Evolutionary conservation across 306 rosid species (phyloP), one percentile per base, ranked within the genome.

Genomic region (Alnus glutinosa): DNA sequence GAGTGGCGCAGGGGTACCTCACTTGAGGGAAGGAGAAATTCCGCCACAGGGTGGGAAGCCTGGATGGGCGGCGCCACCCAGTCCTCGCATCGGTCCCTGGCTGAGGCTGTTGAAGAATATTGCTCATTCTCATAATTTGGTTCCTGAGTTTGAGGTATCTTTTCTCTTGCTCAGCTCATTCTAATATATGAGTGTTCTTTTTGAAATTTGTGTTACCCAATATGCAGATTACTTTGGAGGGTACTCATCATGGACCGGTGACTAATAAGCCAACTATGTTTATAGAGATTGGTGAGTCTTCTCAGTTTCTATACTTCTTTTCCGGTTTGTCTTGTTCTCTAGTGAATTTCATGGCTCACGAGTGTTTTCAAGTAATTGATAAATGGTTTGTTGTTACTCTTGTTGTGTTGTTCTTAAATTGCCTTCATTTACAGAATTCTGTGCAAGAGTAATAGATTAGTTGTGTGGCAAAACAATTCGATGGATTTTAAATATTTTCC

Each of bases 1-100:
- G 52, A 49, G 52, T 49, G 52, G 63, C 76, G 84, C 78, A 90
- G 97, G 99, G 42, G 93, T 93, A 57, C 99, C 99, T 58, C 99
- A 95, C 86, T 86, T 93, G 89, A 87, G 90, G 5, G 86, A 90
- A 82, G 97, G 94, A 4, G 97, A 95, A 52, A 90, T 86, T 87
- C 88, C 92, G n/a, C 98, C 91, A 1, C 98, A 93, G 77, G 99
- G 99, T 23, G 98, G 99, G 47, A 93, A 80, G 86, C 94, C 98
- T 5, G 98, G 98, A 54, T 95, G 99, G 97, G 99, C 97, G 36
- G 96, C 89, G 2, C 85, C 86, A 12, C 96, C 97, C 13, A 87
- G 66, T 83, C 99, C 97, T 44, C 73, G 99, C 70, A 93, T 95
- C 0, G 98, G 98, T 5, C 93, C 99, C 7, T 95, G 99, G 99